Conservation (phyloP, 192 early-diverging fungal genomes). For the Geranomyces variabilis region DNA sequence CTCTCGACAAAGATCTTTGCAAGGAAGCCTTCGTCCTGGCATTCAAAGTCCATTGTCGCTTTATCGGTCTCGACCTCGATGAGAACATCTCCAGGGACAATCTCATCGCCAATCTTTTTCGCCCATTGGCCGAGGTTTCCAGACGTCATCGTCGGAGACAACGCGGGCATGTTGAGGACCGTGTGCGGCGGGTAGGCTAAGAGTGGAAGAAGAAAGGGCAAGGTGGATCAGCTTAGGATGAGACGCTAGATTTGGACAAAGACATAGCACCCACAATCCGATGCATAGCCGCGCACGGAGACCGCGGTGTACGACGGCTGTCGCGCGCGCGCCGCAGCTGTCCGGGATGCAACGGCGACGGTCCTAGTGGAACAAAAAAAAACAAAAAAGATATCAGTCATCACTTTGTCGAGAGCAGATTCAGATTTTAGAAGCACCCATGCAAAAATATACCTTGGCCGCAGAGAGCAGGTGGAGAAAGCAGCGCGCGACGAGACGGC, state of each 20-base stretch:
- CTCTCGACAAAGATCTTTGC: conserved; percentile 83
- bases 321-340: no score
- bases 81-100: conserved; percentile 88
- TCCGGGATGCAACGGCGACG: no score
- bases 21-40: conserved; percentile 95
- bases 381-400: no score
- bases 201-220: neutral
- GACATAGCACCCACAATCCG: neutral
- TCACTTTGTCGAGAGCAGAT: no score
- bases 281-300: no score
- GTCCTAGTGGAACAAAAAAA: no score
- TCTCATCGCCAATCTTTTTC: conserved; percentile 91
- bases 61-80: conserved; percentile 99
- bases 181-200: conserved; percentile 71
- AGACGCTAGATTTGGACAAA: neutral
- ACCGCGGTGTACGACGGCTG: no score
- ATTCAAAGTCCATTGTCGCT: conserved; percentile 99
- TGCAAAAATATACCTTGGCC: no score
- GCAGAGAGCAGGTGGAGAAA: no score
- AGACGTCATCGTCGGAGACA: conserved; percentile 97
- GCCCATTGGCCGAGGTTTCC: conserved; percentile 89
- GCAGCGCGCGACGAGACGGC: no score
- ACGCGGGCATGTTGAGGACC: conserved; percentile 91
- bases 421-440: no score
- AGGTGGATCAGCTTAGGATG: neutral